Evolutionary conservation across 2,329 filamentous ascomycete species (phyloP).

Genomic region (Ilyonectria destructans): DNA sequence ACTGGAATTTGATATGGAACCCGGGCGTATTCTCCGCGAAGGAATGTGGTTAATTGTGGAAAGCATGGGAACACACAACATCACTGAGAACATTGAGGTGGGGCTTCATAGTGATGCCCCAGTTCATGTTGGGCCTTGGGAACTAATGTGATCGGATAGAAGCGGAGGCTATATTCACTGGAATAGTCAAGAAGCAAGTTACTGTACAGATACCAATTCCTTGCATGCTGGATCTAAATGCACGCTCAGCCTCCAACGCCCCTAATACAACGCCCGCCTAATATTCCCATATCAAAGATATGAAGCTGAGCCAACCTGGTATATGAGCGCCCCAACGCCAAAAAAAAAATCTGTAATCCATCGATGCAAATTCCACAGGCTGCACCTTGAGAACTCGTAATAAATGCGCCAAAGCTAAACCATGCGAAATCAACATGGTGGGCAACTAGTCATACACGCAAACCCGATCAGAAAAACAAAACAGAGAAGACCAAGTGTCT

Average conservation of each 20-base stretch:
- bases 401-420: slow-evolving; percentile 9
- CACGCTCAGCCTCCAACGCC: slow-evolving; percentile 29
- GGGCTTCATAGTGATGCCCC: slow-evolving; percentile 68
- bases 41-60: slow-evolving; percentile 89
- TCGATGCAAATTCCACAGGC: slow-evolving; percentile 22
- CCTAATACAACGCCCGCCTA: slow-evolving; percentile 30
- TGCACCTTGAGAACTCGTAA: not conserved
- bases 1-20: slow-evolving; percentile 82
- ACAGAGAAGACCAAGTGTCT: not conserved
- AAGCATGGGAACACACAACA: slow-evolving; percentile 73
- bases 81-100: slow-evolving; percentile 64
- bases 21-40: slow-evolving; percentile 68
- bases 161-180: not conserved
- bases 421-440: not conserved
- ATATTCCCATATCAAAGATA: slow-evolving; percentile 33
- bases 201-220: slow-evolving; percentile 11
- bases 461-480: not conserved
- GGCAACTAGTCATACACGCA: not conserved
- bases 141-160: slow-evolving; percentile 45
- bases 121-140: slow-evolving; percentile 63
- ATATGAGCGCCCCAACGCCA: slow-evolving; percentile 47
- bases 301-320: slow-evolving; percentile 44
- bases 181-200: slow-evolving; percentile 8
- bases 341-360: slow-evolving; percentile 27
- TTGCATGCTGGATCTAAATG: slow-evolving; percentile 19